These are phyloP conservation scores for Botrytis sinoallii DNA, from an alignment of 2,329 filamentous ascomycete genomes.

Conservation along the genomic window DNA sequence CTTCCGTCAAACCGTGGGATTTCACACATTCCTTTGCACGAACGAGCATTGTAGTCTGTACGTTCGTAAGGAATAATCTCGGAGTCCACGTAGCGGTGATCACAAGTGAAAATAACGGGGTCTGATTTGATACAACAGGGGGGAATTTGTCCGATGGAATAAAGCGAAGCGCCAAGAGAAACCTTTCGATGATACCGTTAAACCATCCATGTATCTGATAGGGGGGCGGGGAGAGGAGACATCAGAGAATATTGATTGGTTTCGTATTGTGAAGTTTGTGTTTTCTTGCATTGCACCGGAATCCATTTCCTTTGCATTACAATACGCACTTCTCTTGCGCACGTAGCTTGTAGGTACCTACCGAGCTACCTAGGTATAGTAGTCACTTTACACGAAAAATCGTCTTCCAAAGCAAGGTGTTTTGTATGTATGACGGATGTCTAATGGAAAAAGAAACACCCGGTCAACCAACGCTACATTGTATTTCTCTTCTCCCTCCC, in stretches of 20 bases:
- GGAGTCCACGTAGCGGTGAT: neutral
- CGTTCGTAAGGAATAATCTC: neutral
- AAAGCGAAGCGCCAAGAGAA: constrained; percentile 2
- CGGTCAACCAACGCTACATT: too few species aligned
- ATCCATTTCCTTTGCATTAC: neutral
- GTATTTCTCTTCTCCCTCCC: neutral
- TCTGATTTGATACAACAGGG: neutral
- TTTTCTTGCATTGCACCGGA: neutral
- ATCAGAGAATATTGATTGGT: neutral
- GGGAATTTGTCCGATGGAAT: constrained; percentile 7
- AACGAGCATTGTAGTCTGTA: neutral
- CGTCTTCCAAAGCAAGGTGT: neutral
- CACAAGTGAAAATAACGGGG: neutral
- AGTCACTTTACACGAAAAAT: neutral
- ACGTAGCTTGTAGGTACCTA: neutral
- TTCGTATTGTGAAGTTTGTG: neutral
- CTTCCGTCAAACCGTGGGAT: neutral
- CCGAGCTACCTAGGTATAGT: neutral
- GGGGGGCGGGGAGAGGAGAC: neutral
- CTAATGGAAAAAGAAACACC: neutral
- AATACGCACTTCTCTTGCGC: neutral
- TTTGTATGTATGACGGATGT: neutral
- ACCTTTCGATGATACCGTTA: neutral
- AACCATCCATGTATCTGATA: neutral
- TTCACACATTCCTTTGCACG: neutral